Evolutionary conservation across 306 rosid species (phyloP), one percentile per base, ranked within the genome.

Genomic region (Abrus precatorius): DNA sequence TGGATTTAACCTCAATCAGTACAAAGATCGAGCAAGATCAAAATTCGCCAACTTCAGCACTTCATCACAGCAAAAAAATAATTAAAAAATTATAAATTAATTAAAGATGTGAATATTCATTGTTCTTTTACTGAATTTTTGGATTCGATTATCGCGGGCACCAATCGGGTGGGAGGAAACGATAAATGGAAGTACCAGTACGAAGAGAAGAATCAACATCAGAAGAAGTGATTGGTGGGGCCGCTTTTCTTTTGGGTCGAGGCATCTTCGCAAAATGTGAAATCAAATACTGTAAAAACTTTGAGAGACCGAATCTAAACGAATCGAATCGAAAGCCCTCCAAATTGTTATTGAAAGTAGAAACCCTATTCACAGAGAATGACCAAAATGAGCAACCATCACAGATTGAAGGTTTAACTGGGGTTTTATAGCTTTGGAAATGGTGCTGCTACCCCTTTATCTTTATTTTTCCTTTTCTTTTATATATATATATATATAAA

Each of bases 221-320:
- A 72, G 90, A 75, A 38, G 87, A 80, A 54, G 84, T 65, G 80
- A 71, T 28, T 28, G 89, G 83, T 47, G 86, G 86, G 77, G 60
- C 84, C 84, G 88, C 79, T 91, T 84, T 91, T 84, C 95, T 69
- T 78, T 87, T 91, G 14, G 88, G 81, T 49, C 92, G 91, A 85
- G 92, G 91, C 95, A 91, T 91, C 76, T 76, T 53, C 56, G 43
- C 57, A 53, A 55, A 69, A 64, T 84, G 79, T 70, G 83, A 29
- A 72, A 83, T 59, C 28, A 71, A 45, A 75, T 33, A 45, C 68
- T 69, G 82, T 2, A 3, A 47, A 79, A 77, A 68, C 76, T 47
- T 53, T 44, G 72, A 76, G 27, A 11, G 45, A 60, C 13, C n/a
- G 76, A 80, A 72, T 76, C 76, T 72, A 78, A 82, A 77, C 65